A percentile compares a stretch with the other conserved stretches of the same genome.
phyloP scores from a whole-genome alignment of 306 rosid species.

The Cucurbita maxima region DNA sequence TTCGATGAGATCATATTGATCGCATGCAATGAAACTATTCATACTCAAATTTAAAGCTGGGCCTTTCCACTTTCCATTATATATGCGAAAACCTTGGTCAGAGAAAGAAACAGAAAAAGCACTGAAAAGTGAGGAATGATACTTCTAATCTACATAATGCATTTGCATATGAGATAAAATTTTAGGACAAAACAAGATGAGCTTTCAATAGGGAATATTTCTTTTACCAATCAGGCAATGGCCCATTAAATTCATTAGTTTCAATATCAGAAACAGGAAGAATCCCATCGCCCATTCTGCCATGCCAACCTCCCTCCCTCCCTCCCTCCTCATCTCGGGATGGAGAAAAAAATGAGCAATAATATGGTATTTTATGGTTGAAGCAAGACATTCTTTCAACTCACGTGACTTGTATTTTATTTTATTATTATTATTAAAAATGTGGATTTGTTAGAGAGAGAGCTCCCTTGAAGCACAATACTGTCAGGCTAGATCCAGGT shows the following conservation, averaged over 20 bases:
- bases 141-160: neutral
- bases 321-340: neutral
- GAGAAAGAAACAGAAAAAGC: neutral
- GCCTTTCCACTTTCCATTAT: neutral
- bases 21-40: constrained; percentile 1
- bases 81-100: neutral
- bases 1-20: neutral
- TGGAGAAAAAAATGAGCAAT: neutral
- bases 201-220: neutral
- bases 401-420: neutral
- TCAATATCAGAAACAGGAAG: neutral
- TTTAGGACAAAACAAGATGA: neutral
- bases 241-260: neutral
- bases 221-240: neutral
- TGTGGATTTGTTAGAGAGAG: neutral
- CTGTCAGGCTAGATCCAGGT: neutral
- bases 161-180: neutral
- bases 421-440: neutral
- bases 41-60: neutral
- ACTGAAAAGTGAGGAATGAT: constrained; percentile 3
- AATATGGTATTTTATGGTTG: neutral
- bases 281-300: neutral
- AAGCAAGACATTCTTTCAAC: neutral
- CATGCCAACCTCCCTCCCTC: neutral
- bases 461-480: neutral